Evolutionary conservation across 1,284 basidiomycete genomes (phyloP).

Genomic region (Melampsora larici-populina): DNA sequence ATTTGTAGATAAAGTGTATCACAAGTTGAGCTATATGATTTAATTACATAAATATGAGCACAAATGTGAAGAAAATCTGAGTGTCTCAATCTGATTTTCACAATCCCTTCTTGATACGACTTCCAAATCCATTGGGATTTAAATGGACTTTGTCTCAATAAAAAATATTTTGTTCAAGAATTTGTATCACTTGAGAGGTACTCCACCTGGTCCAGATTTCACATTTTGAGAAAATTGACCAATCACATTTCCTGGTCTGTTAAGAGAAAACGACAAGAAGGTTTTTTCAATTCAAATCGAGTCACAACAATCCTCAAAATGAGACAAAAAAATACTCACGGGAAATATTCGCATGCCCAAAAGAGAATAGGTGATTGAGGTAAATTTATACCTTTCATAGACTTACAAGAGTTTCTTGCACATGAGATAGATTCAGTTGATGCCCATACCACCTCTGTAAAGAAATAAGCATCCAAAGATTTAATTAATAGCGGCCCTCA

Average conservation of each 20-base stretch:
- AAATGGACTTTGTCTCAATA: background rate
- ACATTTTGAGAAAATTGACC: slow-evolving; percentile 35
- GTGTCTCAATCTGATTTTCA: no score
- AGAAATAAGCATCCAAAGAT: background rate
- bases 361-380: slow-evolving; percentile 27
- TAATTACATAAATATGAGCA: no score
- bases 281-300: no score
- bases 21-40: no score
- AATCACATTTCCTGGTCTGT: no score
- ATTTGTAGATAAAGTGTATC: no score
- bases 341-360: slow-evolving; percentile 38
- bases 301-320: no score
- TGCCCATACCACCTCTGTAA: slow-evolving; percentile 37
- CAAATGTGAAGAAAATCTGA: no score
- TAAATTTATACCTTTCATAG: slow-evolving; percentile 5
- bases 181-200: slow-evolving; percentile 2
- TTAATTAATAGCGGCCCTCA: no score
- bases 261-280: background rate
- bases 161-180: background rate
- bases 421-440: slow-evolving; percentile 28
- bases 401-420: background rate
- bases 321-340: slow-evolving; percentile 15
- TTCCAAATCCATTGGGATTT: no score
- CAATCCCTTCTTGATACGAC: no score
- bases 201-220: slow-evolving; percentile 22